A percentile compares a stretch with the other conserved stretches of the same genome.
Evolutionary conservation across 257 asterid genomes (phyloP).

Genomic region (Paulownia fortunei): DNA sequence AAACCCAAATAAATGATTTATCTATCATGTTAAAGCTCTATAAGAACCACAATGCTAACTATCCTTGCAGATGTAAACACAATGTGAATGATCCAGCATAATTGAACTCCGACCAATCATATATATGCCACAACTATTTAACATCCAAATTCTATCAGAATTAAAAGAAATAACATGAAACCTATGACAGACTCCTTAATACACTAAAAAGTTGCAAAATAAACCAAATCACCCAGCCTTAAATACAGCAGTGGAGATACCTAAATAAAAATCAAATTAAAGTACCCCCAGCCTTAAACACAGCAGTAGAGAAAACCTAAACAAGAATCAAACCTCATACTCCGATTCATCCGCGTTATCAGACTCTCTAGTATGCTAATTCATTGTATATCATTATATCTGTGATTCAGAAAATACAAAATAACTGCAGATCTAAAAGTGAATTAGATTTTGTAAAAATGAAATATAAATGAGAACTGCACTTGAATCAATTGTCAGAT

Average conservation of each 20-base stretch:
- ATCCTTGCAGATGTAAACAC: constrained; percentile 4
- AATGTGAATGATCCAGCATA: constrained; percentile 17
- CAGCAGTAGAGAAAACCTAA: not conserved
- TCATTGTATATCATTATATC: not conserved
- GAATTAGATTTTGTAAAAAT: constrained; percentile 1
- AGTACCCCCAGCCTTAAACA: constrained; percentile 6
- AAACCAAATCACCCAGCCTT: constrained; percentile 13
- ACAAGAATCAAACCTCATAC: not conserved
- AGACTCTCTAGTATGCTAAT: not conserved
- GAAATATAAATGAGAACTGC: constrained; percentile 13
- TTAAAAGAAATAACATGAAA: not conserved
- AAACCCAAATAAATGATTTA: not conserved
- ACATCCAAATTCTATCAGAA: not conserved
- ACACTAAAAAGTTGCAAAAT: not conserved
- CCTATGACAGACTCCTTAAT: not conserved
- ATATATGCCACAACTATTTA: constrained; percentile 1
- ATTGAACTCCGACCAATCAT: constrained; percentile 20
- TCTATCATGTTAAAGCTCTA: constrained; percentile 15
- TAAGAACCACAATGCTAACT: not conserved
- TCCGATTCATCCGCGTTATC: constrained; percentile 27
- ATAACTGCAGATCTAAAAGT: constrained; percentile 42
- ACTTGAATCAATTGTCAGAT: constrained; percentile 23
- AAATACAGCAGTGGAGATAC: not conserved
- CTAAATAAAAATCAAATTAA: not conserved
- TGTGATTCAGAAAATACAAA: not conserved